Conservation (phyloP, 2,329 filamentous ascomycete genomes). For the Ascochyta pisi region DNA sequence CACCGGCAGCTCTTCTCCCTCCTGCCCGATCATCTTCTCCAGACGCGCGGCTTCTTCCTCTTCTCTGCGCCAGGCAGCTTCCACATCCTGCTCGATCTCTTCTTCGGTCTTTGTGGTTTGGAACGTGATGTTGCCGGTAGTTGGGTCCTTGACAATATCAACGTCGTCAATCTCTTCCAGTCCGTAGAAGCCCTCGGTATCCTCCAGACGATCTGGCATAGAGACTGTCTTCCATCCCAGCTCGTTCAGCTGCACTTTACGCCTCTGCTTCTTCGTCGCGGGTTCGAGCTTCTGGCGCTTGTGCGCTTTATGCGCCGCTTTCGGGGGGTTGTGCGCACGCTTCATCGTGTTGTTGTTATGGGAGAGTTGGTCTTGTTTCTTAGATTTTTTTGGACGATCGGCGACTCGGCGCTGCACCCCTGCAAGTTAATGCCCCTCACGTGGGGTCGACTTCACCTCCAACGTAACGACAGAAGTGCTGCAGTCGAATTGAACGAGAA, state of each 20-base stretch:
- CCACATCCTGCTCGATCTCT: constrained; percentile 31
- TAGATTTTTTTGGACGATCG: constrained; percentile 32
- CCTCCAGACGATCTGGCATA: constrained; percentile 78
- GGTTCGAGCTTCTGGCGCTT: constrained; percentile 54
- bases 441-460: constrained; percentile 22
- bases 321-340: constrained; percentile 48
- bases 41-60: constrained; percentile 30
- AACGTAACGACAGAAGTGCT: too few species aligned
- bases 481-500: too few species aligned
- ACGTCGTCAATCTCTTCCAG: constrained; percentile 92
- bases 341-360: constrained; percentile 39
- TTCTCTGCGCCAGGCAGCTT: constrained; percentile 30
- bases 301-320: constrained; percentile 47
- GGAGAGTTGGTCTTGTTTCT: not conserved
- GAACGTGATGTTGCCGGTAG: constrained; percentile 59
- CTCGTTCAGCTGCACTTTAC: constrained; percentile 56
- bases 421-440: constrained; percentile 26
- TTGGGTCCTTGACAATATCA: constrained; percentile 70
- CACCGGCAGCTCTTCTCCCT: constrained; percentile 15
- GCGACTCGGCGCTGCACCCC: constrained; percentile 34
- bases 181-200: constrained; percentile 92
- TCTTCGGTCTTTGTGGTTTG: constrained; percentile 40
- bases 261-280: constrained; percentile 30
- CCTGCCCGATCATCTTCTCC: constrained; percentile 32
- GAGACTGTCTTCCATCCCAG: constrained; percentile 69